Conservation (phyloP, 1,284 basidiomycete species). For the Sporisorium scitamineum region DNA sequence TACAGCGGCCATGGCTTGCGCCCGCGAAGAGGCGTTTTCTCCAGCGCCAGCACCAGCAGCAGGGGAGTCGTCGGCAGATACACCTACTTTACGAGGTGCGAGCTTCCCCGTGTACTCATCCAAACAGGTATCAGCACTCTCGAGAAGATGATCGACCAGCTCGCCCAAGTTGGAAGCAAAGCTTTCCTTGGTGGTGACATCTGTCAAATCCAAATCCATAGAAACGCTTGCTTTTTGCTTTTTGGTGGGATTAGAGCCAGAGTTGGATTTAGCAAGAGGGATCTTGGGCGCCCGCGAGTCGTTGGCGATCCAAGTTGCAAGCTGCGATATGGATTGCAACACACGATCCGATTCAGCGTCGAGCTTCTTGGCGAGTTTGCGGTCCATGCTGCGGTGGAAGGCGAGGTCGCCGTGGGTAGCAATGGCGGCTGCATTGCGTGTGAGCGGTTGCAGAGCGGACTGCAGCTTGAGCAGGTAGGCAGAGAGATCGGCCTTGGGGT, state of each 20-base stretch:
- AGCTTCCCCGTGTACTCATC: slow-evolving; percentile 81
- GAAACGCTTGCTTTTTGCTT: slow-evolving; percentile 20
- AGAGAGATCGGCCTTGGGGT: slow-evolving; percentile 31
- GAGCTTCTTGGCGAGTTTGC: slow-evolving; percentile 76
- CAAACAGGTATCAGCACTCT: slow-evolving; percentile 83
- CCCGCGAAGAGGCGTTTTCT: background rate
- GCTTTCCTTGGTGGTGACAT: slow-evolving; percentile 75
- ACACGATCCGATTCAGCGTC: slow-evolving; percentile 77
- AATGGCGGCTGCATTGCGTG: slow-evolving; percentile 66
- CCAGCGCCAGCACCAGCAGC: background rate
- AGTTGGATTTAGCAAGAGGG: slow-evolving; percentile 17
- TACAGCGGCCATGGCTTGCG: slow-evolving; percentile 31
- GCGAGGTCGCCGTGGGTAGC: slow-evolving; percentile 75
- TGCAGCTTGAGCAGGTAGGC: slow-evolving; percentile 55
- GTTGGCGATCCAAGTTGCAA: slow-evolving; percentile 49
- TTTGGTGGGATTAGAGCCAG: slow-evolving; percentile 5
- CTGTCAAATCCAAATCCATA: slow-evolving; percentile 18
- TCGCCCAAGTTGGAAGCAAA: slow-evolving; percentile 84
- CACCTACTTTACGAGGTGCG: slow-evolving; percentile 72
- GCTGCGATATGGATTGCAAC: slow-evolving; percentile 49
- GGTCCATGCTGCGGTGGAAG: slow-evolving; percentile 87
- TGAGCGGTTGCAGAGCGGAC: slow-evolving; percentile 54
- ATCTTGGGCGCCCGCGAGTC: slow-evolving; percentile 37
- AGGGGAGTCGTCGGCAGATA: slow-evolving; percentile 4
- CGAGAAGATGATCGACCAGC: slow-evolving; percentile 84